These are phyloP conservation scores for Penicillium dipodomyicola DNA, from an alignment of 495 filamentous ascomycete species.

Conservation along the genomic window DNA sequence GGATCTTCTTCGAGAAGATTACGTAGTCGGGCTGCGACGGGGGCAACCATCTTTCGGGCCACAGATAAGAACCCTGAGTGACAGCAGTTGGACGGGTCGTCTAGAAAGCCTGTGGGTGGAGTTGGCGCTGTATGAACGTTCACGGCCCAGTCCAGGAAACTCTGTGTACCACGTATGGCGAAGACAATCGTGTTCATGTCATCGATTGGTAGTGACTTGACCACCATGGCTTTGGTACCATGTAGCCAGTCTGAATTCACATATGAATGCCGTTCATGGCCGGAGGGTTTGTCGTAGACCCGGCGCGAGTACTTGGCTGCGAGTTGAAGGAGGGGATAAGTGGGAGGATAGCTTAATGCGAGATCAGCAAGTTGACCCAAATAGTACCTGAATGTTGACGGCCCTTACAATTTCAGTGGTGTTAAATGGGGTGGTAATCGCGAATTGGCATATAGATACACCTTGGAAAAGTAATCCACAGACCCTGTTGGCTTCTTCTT, in stretches of 20 bases:
- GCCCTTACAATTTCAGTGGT: constrained; percentile 62
- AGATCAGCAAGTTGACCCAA: constrained; percentile 17
- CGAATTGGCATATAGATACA: constrained; percentile 75
- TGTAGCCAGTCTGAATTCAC: constrained; percentile 65
- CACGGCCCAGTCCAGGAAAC: constrained; percentile 80
- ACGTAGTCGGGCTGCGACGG: constrained; percentile 66
- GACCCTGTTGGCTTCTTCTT: constrained; percentile 15
- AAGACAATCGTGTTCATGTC: constrained; percentile 74
- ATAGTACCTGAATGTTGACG: not conserved
- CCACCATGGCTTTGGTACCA: constrained; percentile 79
- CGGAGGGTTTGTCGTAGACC: constrained; percentile 63
- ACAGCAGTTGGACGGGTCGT: constrained; percentile 72
- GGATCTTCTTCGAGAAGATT: constrained; percentile 68
- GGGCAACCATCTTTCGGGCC: constrained; percentile 68
- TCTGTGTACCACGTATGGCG: constrained; percentile 74
- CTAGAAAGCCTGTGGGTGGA: constrained; percentile 63
- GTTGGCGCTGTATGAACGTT: constrained; percentile 67
- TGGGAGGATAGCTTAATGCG: constrained; percentile 56
- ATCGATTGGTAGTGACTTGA: constrained; percentile 73
- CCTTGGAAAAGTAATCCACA: constrained; percentile 68
- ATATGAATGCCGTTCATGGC: constrained; percentile 59
- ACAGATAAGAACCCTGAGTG: constrained; percentile 76
- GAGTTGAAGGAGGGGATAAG: constrained; percentile 68
- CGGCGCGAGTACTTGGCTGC: constrained; percentile 71
- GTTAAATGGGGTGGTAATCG: constrained; percentile 64